Evolutionary conservation across 2,329 filamentous ascomycete species (phyloP), one percentile per base, ranked within the genome.

Genomic region (Setomelanomma holmii): DNA sequence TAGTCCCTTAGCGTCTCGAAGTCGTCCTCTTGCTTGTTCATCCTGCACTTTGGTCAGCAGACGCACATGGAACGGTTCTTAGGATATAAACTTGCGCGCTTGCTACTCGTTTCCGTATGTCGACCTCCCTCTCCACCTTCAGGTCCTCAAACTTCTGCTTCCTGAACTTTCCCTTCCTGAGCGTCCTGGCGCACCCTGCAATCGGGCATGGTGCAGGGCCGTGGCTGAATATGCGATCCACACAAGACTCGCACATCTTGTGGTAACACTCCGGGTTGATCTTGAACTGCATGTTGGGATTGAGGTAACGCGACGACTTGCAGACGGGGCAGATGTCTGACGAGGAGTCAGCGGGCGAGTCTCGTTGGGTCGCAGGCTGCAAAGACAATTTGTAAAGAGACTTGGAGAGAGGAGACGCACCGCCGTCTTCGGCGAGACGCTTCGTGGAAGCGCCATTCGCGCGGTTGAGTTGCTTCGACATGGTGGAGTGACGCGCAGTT

Each of bases 231-330:
- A 98, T 90, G 49, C 93, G 89, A 76, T 93, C 90, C 36, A 98
- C 93, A 79, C 95, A 99, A 51, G 90, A 93, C 74, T 91, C 89
- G 81, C 95, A 99, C 91, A 99, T 98, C 64, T 91, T 91, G 82
- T 99, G 95, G 81, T 99, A 99, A 84, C 95, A 99, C 81, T 96
- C 92, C 7, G 93, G 91, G 75, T 98, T 97, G 79, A 99, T 93
- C 65, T 95, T 89, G 78, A 99, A 98, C 60, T 89, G 85, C 85
- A 99, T 93, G 78, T 92, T 89, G 55, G 87, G 88, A 80, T 97
- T 97, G 68, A 98, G 89, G 80, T 98, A 98, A 60, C 92, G 90
- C 54, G 90, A 91, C 53, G 92, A 96, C 79, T 97, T 97, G 89
- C 95, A 99, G 64, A 98, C 91, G 51, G 93, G 95, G 79, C 95